phyloP scores from a whole-genome alignment of 169 alveolate species.

The Plasmodium berghei region DNA sequence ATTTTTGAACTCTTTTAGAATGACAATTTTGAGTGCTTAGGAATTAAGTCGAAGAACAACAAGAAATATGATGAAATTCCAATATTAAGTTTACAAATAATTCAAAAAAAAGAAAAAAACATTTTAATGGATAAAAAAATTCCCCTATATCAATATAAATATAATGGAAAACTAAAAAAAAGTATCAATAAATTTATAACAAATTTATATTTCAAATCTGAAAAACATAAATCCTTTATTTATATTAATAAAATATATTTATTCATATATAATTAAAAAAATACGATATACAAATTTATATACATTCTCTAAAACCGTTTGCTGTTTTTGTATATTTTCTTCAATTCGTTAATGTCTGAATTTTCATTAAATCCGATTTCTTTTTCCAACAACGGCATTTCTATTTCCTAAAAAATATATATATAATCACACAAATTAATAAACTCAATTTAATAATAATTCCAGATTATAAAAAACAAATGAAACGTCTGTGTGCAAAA shows the following conservation, averaged over 20 bases:
- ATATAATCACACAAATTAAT: not conserved
- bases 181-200: conserved; percentile 64
- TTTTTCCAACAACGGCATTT: conserved; percentile 62
- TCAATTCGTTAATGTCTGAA: conserved; percentile 53
- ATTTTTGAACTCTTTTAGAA: conserved; percentile 13
- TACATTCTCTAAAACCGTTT: conserved; percentile 30
- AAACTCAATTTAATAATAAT: not conserved
- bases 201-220: conserved; percentile 61
- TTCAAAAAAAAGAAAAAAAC: conserved; percentile 53
- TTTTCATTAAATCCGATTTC: conserved; percentile 61
- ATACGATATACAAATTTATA: not conserved
- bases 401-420: conserved; percentile 29
- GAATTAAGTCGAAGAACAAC: conserved; percentile 54
- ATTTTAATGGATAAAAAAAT: conserved; percentile 64
- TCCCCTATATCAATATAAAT: conserved; percentile 62
- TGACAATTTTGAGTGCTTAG: conserved; percentile 66
- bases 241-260: conserved; percentile 61
- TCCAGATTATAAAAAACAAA: not conserved
- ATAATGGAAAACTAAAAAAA: conserved; percentile 59
- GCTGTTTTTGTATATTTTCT: conserved; percentile 39
- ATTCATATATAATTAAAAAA: conserved; percentile 31
- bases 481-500: no score
- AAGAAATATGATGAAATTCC: conserved; percentile 60
- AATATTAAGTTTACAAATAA: conserved; percentile 34
- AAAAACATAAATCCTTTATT: conserved; percentile 64